A percentile compares a stretch with the other conserved stretches of the same genome.
These are phyloP conservation scores for Aspergillus oerlinghausenensis DNA, from an alignment of 2,329 filamentous ascomycete species.

Conservation along the genomic window DNA sequence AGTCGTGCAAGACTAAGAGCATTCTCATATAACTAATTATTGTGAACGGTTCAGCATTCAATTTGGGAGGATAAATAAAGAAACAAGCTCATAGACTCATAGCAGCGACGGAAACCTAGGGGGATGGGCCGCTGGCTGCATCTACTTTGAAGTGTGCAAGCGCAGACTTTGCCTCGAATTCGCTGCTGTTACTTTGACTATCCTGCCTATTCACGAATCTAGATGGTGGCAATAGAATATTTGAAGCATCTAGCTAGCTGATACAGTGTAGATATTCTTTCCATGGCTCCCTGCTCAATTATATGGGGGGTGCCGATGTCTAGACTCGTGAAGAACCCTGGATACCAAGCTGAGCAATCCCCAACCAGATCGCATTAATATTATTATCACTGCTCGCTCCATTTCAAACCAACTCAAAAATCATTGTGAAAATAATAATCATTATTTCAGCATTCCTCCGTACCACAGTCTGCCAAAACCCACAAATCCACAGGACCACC, in stretches of 20 bases:
- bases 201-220: background rate
- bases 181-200: background rate
- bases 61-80: background rate
- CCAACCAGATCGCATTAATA: background rate
- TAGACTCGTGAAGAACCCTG: background rate
- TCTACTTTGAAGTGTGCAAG: background rate
- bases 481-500: background rate
- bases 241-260: background rate
- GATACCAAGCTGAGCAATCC: background rate
- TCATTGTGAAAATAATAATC: background rate
- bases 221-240: background rate
- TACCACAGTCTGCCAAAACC: background rate
- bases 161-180: background rate
- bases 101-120: background rate
- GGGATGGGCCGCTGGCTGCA: background rate
- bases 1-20: background rate
- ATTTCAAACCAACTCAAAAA: background rate
- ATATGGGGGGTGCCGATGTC: background rate
- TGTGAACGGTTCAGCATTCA: background rate
- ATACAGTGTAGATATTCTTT: background rate
- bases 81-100: background rate
- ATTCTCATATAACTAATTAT: background rate
- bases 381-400: background rate
- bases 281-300: background rate
- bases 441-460: background rate